Evolutionary conservation across 2,329 filamentous ascomycete species (phyloP), one percentile per base, ranked within the genome.

Genomic region (Annulohypoxylon truncatum): DNA sequence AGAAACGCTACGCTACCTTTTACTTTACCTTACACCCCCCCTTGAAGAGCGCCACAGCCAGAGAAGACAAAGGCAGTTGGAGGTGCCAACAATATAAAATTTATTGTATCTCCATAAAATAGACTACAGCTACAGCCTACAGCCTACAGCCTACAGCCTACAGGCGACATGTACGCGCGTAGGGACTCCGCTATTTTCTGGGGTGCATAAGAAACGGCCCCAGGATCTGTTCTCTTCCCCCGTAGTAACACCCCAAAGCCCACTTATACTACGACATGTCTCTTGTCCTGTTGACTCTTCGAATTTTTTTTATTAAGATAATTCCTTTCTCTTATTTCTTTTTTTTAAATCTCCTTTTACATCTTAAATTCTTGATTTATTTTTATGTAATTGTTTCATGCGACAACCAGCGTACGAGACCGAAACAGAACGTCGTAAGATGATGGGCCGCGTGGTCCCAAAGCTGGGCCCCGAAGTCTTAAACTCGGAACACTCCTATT

Each of bases 51-150:
- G 51, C 56, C 59, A 60, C 57, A 52, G 42, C 52, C n/a, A 31
- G 55, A 53, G 51, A 42, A 61, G 42, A 42, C 38, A 10, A n/a
- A n/a, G 10, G 18, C 8, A 22, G 28, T 44, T 42, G 55, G 42
- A 18, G 61, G 51, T 42, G 28, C 33, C 38, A 38, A 56, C 53
- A 65, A 69, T 69, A 67, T 59, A 57, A 56, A 54, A 54, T 61
- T 64, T 10, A 61, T 66, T 64, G 42, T 51, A 66, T 69, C 66
- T 56, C 66, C 66, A 69, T 69, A 66, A 64, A 69, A 61, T 69
- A 69, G 35, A 69, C 63, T 69, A 64, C 63, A 40, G 35, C 40
- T 44, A 44, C 20, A 66, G 52, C 66, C 63, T 64, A 66, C 66
- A 68, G 50, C 46, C 59, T 26, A 63, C 50, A n/a, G n/a, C n/a